Conservation (phyloP, 805 yeast species). For the Gaillardinia entomophila region DNA sequence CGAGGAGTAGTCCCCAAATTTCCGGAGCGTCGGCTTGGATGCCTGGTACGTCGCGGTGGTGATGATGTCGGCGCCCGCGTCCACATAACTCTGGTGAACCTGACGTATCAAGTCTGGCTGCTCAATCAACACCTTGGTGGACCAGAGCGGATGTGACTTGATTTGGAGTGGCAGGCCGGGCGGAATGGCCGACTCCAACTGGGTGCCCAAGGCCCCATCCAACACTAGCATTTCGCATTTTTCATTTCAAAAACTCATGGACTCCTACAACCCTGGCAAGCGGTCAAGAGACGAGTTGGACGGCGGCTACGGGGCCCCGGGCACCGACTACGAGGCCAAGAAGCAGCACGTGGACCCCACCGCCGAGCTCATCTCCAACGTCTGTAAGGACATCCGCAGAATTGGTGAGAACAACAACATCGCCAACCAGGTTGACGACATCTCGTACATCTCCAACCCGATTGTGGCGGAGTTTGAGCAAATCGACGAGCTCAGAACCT, state of each 20-base stretch:
- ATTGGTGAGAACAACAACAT: conserved; percentile 39
- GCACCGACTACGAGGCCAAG: conserved; percentile 24
- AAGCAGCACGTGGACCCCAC: conserved; percentile 37
- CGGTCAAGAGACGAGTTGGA: conserved; percentile 28
- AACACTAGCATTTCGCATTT: no score
- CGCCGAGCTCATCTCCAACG: conserved; percentile 34
- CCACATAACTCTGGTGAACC: conserved; percentile 47
- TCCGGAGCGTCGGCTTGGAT: conserved; percentile 13
- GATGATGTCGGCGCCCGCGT: conserved; percentile 51
- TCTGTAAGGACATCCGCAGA: conserved; percentile 40
- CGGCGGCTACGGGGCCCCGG: conserved; percentile 2
- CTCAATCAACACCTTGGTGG: conserved; percentile 45
- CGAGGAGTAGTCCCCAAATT: neutral
- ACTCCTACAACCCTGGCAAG: conserved; percentile 12
- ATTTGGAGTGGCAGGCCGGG: conserved; percentile 13
- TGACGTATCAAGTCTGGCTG: conserved; percentile 38
- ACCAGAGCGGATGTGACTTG: conserved; percentile 52
- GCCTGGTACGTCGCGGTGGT: conserved; percentile 61
- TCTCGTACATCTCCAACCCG: conserved; percentile 63
- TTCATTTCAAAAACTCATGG: conserved; percentile 8
- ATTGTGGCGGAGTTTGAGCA: conserved; percentile 60
- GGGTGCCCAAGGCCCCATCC: conserved; percentile 68
- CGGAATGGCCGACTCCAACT: conserved; percentile 35
- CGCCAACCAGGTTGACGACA: conserved; percentile 38
- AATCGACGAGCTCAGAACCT: conserved; percentile 53